Conservation (phyloP, 768 basidiomycete genomes). For the Boletus vermiculosoides region DNA sequence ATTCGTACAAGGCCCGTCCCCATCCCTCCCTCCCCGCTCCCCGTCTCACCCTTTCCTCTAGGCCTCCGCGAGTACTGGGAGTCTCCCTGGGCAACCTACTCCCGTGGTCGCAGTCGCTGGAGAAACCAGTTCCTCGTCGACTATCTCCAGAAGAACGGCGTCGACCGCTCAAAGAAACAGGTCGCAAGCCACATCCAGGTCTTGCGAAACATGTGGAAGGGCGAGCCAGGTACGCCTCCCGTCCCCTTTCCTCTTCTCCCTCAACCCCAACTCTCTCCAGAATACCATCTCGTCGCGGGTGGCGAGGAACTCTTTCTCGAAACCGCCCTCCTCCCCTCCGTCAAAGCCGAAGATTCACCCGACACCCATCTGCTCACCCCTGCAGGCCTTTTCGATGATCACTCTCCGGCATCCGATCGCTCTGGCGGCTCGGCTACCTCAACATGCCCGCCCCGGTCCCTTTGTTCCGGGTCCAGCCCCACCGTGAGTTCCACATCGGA, state of each 20-base stretch:
- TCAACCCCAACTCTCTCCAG: slow-evolving; percentile 35
- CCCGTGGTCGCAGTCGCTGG: slow-evolving; percentile 76
- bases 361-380: slow-evolving; percentile 43
- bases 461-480: slow-evolving; percentile 26
- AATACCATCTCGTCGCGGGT: slow-evolving; percentile 77
- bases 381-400: slow-evolving; percentile 32
- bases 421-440: slow-evolving; percentile 32
- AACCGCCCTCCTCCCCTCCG: slow-evolving; percentile 43
- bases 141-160: slow-evolving; percentile 65
- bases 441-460: slow-evolving; percentile 25
- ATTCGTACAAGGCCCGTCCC: slow-evolving; percentile 65
- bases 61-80: slow-evolving; percentile 78
- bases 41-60: slow-evolving; percentile 25
- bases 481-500: slow-evolving; percentile 23
- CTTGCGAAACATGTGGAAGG: slow-evolving; percentile 85
- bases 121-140: slow-evolving; percentile 86
- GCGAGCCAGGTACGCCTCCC: slow-evolving; percentile 56
- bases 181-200: slow-evolving; percentile 90
- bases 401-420: slow-evolving; percentile 33
- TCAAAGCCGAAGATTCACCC: slow-evolving; percentile 57
- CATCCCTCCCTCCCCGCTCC: background rate
- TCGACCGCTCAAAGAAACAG: slow-evolving; percentile 80
- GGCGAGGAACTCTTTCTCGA: slow-evolving; percentile 70
- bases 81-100: slow-evolving; percentile 78
- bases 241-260: background rate